Evolutionary conservation across 306 rosid genomes (phyloP).

Genomic region (Rosa lucieae): DNA sequence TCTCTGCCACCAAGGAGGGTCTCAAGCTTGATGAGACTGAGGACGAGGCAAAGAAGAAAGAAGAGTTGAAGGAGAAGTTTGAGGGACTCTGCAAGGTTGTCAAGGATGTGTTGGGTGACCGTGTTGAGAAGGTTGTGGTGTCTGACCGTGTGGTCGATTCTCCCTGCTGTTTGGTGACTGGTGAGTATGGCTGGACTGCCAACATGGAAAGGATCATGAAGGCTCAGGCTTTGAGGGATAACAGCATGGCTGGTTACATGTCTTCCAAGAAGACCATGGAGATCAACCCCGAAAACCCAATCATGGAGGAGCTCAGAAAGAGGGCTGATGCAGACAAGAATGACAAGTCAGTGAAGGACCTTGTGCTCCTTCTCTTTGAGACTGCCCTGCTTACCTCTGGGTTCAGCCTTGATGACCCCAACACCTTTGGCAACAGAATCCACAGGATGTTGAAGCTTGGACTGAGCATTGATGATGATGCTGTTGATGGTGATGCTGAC

Average conservation of each 20-base stretch:
- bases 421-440: constrained; percentile 94
- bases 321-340: constrained; percentile 84
- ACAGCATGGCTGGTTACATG: constrained; percentile 95
- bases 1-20: constrained; percentile 94
- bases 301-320: constrained; percentile 94
- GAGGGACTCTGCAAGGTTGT: constrained; percentile 86
- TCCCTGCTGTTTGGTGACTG: constrained; percentile 93
- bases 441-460: constrained; percentile 97
- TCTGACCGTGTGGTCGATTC: constrained; percentile 92
- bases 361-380: constrained; percentile 84
- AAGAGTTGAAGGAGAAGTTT: constrained; percentile 68
- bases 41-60: constrained; percentile 68
- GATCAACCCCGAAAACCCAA: constrained; percentile 88
- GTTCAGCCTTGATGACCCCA: constrained; percentile 94
- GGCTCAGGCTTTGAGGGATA: constrained; percentile 91
- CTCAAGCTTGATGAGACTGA: constrained; percentile 80
- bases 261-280: constrained; percentile 97
- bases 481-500: constrained; percentile 62
- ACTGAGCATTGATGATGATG: constrained; percentile 86
- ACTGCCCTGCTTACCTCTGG: constrained; percentile 90
- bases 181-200: constrained; percentile 96
- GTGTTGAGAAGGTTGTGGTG: constrained; percentile 84
- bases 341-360: constrained; percentile 93
- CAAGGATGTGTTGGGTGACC: constrained; percentile 91
- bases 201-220: constrained; percentile 98